phyloP scores from a whole-genome alignment of 1,284 basidiomycete genomes.

The Singerocomus rubriflavus region DNA sequence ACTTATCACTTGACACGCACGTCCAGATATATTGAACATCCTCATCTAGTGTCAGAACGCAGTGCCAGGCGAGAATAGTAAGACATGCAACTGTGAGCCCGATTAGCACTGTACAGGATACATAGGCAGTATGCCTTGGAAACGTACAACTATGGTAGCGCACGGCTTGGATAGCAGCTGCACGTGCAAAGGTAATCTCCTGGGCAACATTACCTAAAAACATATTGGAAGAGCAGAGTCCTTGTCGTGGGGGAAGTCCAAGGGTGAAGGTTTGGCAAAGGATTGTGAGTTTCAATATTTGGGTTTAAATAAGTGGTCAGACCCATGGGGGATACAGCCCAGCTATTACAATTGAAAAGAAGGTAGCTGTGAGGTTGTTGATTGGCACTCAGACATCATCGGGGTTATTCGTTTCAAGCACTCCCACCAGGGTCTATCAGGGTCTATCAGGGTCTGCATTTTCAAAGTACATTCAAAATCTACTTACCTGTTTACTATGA shows the following conservation, averaged over 20 bases:
- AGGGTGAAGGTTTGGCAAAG: not conserved
- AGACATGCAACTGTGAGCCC: conserved; percentile 10
- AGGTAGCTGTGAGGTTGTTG: too few species aligned
- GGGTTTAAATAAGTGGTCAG: not conserved
- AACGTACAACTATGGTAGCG: conserved; percentile 17
- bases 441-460: too few species aligned
- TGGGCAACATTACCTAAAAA: not conserved
- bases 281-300: not conserved
- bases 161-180: conserved; percentile 6
- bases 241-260: not conserved
- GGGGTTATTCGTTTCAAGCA: too few species aligned
- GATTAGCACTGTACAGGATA: conserved; percentile 4
- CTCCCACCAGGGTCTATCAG: too few species aligned
- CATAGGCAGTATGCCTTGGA: not conserved
- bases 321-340: not conserved
- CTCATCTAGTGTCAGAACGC: conserved; percentile 15
- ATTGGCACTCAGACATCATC: too few species aligned
- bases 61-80: conserved; percentile 18
- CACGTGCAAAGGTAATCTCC: not conserved
- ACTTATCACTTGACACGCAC: conserved; percentile 8
- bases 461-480: too few species aligned
- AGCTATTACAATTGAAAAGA: too few species aligned
- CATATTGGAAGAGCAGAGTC: conserved; percentile 5
- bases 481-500: too few species aligned
- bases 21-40: conserved; percentile 24